Evolutionary conservation across 2,329 filamentous ascomycete species (phyloP).

Genomic region (Penicillium sclerotiorum): DNA sequence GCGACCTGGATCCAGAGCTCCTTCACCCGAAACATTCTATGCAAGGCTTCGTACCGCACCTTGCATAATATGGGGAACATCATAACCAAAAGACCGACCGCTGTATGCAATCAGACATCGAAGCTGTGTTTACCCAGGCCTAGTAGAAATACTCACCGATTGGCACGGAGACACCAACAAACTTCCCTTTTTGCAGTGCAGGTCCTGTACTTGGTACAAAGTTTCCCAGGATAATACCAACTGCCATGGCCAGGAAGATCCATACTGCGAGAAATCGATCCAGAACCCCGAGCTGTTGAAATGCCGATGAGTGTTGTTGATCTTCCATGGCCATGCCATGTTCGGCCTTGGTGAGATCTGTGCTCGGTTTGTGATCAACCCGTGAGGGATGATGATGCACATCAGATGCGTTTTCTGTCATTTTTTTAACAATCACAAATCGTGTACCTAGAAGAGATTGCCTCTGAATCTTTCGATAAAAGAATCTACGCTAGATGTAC

Average conservation of each 20-base stretch:
- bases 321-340: too few species aligned
- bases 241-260: conserved; percentile 77
- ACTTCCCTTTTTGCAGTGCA: conserved; percentile 69
- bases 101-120: conserved; percentile 48
- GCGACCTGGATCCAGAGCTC: background rate
- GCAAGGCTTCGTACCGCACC: background rate
- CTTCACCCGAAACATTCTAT: conserved; percentile 48
- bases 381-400: too few species aligned
- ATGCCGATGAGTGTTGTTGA: too few species aligned
- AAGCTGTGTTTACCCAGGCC: too few species aligned
- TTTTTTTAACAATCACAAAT: too few species aligned
- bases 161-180: conserved; percentile 70
- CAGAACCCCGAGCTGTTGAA: conserved; percentile 33
- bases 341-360: too few species aligned
- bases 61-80: background rate
- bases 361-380: too few species aligned
- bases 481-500: too few species aligned
- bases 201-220: conserved; percentile 66
- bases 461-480: too few species aligned
- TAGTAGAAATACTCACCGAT: too few species aligned
- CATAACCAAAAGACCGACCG: conserved; percentile 57
- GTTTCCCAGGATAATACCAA: conserved; percentile 76
- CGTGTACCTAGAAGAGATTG: too few species aligned
- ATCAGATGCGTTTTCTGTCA: too few species aligned
- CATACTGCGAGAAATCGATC: conserved; percentile 68